Conservation (phyloP, 2,329 filamentous ascomycete species). For the Achaetomium macrosporum region DNA sequence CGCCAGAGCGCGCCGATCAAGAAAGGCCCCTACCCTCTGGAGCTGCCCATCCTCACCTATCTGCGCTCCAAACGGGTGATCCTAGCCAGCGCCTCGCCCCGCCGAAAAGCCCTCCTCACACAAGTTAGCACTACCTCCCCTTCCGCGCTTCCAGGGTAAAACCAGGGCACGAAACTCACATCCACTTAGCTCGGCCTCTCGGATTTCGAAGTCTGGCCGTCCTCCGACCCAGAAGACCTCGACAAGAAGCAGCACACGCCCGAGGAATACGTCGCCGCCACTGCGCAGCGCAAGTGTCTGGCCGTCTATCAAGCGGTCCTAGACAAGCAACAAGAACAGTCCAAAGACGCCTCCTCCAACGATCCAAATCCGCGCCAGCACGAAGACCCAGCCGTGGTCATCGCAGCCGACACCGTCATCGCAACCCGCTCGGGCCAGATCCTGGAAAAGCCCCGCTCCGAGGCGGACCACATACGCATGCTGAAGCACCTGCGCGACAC, state of each 20-base stretch:
- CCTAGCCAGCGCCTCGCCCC: slow-evolving; percentile 82
- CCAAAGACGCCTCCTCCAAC: slow-evolving; percentile 29
- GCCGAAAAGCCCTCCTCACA: slow-evolving; percentile 73
- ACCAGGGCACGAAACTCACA: neutral
- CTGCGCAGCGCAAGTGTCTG: slow-evolving; percentile 76
- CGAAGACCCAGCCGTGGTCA: slow-evolving; percentile 75
- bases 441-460: slow-evolving; percentile 82
- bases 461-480: slow-evolving; percentile 78
- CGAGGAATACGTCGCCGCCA: slow-evolving; percentile 86
- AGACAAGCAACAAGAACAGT: slow-evolving; percentile 30
- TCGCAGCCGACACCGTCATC: slow-evolving; percentile 88
- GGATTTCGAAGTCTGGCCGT: slow-evolving; percentile 79
- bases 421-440: slow-evolving; percentile 70
- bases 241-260: slow-evolving; percentile 68
- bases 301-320: slow-evolving; percentile 56
- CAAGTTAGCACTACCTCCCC: slow-evolving; percentile 42
- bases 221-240: slow-evolving; percentile 77
- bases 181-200: slow-evolving; percentile 62
- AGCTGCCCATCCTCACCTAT: slow-evolving; percentile 71
- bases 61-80: slow-evolving; percentile 77
- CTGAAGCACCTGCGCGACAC: slow-evolving; percentile 75
- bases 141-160: neutral
- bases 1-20: slow-evolving; percentile 36
- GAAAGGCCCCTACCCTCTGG: slow-evolving; percentile 59
- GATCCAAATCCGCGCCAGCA: slow-evolving; percentile 20